phyloP scores from a whole-genome alignment of 768 basidiomycete species.

The Omphalotus guepiniiformis region DNA sequence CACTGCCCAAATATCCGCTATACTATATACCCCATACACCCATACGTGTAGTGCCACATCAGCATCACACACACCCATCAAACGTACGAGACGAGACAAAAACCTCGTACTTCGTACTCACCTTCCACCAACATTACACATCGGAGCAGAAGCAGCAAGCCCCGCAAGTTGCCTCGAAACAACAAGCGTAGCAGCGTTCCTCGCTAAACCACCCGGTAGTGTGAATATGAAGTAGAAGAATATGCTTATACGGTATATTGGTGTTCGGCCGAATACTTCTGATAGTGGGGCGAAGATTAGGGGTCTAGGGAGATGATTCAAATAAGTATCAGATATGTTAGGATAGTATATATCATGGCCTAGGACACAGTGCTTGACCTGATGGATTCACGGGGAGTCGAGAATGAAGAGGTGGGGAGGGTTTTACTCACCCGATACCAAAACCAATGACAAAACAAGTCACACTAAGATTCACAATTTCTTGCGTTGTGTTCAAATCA shows the following conservation, averaged over 20 bases:
- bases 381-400: conserved; percentile 14
- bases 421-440: conserved; percentile 29
- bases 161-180: conserved; percentile 44
- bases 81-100: no score
- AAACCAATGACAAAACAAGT: conserved; percentile 41
- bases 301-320: conserved; percentile 22
- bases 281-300: conserved; percentile 37
- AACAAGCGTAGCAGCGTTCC: conserved; percentile 41
- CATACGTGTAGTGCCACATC: no score
- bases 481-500: conserved; percentile 29
- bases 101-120: conserved; percentile 4
- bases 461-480: conserved; percentile 37
- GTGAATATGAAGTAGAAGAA: conserved; percentile 43
- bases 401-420: conserved; percentile 16
- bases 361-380: no score
- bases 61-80: not conserved
- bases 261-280: conserved; percentile 33
- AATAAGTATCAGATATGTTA: no score
- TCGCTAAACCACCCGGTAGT: conserved; percentile 39
- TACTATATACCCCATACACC: no score
- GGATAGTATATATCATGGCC: no score
- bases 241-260: conserved; percentile 33
- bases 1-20: conserved; percentile 39
- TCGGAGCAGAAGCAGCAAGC: conserved; percentile 35
- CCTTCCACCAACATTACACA: conserved; percentile 43